Conservation (phyloP, 2,329 filamentous ascomycete genomes). For the Fonsecaea erecta region DNA sequence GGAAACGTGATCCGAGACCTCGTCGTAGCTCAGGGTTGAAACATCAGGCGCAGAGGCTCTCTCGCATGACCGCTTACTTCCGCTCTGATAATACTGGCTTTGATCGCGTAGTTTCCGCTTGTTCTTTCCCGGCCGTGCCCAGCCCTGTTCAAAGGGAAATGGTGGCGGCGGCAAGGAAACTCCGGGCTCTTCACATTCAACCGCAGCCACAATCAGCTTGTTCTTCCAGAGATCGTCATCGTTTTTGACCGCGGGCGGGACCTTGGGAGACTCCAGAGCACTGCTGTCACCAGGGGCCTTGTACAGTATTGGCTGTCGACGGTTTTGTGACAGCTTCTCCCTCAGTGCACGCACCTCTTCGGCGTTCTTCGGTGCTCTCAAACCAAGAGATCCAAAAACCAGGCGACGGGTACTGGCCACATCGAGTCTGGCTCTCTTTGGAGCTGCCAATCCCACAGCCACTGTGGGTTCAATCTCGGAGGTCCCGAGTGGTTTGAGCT, state of each 20-base stretch:
- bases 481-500: slow-evolving; percentile 2
- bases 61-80: slow-evolving; percentile 42
- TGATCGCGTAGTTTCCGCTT: slow-evolving; percentile 28
- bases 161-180: slow-evolving; percentile 75
- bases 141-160: slow-evolving; percentile 87
- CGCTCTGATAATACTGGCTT: slow-evolving; percentile 25
- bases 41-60: slow-evolving; percentile 44
- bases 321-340: slow-evolving; percentile 54
- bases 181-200: slow-evolving; percentile 79
- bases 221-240: slow-evolving; percentile 64
- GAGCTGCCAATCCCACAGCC: slow-evolving; percentile 13
- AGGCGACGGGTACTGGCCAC: slow-evolving; percentile 69
- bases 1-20: slow-evolving; percentile 45
- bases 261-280: slow-evolving; percentile 2
- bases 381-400: slow-evolving; percentile 72
- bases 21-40: slow-evolving; percentile 18
- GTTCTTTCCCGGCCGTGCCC: slow-evolving; percentile 53
- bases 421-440: slow-evolving; percentile 55
- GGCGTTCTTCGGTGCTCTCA: slow-evolving; percentile 70
- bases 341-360: slow-evolving; percentile 69
- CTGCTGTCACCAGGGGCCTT: not conserved
- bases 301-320: slow-evolving; percentile 30
- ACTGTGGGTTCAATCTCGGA: slow-evolving; percentile 1
- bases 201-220: slow-evolving; percentile 74
- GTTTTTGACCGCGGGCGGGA: slow-evolving; percentile 54